A percentile compares a stretch with the other conserved stretches of the same genome.
phyloP scores from a whole-genome alignment of 495 filamentous ascomycete species.

The Talaromyces thailandensis region DNA sequence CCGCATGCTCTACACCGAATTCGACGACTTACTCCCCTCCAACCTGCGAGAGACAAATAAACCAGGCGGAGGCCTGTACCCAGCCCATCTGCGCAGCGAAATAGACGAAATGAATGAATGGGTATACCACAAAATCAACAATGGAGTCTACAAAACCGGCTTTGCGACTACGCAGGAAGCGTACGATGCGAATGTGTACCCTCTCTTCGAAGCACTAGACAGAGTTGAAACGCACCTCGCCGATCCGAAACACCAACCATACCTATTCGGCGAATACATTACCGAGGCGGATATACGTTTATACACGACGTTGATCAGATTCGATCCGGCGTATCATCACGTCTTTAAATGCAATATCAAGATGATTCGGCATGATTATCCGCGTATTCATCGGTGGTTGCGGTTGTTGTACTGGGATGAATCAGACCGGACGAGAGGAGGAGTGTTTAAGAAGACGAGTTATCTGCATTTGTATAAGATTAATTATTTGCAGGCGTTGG shows the following conservation, averaged over 20 bases:
- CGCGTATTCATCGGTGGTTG: neutral
- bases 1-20: constrained; percentile 53
- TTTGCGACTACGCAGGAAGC: neutral
- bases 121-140: neutral
- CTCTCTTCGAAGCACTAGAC: neutral
- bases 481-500: neutral
- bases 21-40: constrained; percentile 36
- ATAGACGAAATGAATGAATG: neutral
- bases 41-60: neutral
- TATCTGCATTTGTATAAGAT: neutral
- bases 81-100: neutral
- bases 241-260: neutral
- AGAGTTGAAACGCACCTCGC: neutral
- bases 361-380: neutral
- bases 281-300: neutral
- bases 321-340: neutral
- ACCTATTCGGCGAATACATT: neutral
- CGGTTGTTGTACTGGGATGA: neutral
- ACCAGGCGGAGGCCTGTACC: neutral
- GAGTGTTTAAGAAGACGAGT: neutral
- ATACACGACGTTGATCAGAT: neutral
- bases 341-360: neutral
- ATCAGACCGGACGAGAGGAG: neutral
- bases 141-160: neutral
- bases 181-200: neutral